Percentiles rank a stretch among this genome's conserved stretches.
phyloP scores from a whole-genome alignment of 768 basidiomycete species.

The Boletus huronensis region DNA sequence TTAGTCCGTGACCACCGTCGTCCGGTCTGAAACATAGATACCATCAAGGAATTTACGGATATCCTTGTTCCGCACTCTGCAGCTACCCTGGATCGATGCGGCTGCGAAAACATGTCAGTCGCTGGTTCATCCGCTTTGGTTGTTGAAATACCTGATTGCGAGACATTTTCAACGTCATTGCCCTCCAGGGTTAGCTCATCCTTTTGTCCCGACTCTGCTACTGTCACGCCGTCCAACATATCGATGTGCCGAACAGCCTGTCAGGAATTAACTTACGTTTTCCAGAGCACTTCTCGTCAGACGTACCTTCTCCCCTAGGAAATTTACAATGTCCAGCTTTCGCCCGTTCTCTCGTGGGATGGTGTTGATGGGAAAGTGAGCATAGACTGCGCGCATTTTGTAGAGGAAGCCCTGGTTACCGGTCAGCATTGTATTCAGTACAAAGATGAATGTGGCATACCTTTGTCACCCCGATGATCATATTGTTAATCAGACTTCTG shows the following conservation, averaged over 20 bases:
- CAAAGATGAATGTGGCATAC: constrained; percentile 34
- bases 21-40: constrained; percentile 85
- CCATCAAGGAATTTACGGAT: constrained; percentile 98
- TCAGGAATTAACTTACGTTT: background rate
- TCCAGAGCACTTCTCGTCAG: background rate
- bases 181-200: constrained; percentile 93
- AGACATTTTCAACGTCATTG: constrained; percentile 95
- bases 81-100: constrained; percentile 94
- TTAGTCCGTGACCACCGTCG: constrained; percentile 51
- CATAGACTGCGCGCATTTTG: constrained; percentile 99
- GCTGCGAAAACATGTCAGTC: constrained; percentile 43
- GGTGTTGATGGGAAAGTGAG: constrained; percentile 99
- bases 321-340: constrained; percentile 88
- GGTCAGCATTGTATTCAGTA: constrained; percentile 4
- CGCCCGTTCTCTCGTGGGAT: constrained; percentile 79
- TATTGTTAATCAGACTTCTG: constrained; percentile 92
- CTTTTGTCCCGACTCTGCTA: constrained; percentile 87
- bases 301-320: constrained; percentile 87
- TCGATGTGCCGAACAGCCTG: constrained; percentile 88
- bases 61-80: constrained; percentile 98
- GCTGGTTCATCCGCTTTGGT: background rate
- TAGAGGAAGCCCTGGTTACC: constrained; percentile 87
- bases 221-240: constrained; percentile 86
- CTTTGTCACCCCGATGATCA: constrained; percentile 97
- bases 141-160: constrained; percentile 74